Conservation (phyloP, 352 stramenopile species). For the Globisporangium irregulare region DNA sequence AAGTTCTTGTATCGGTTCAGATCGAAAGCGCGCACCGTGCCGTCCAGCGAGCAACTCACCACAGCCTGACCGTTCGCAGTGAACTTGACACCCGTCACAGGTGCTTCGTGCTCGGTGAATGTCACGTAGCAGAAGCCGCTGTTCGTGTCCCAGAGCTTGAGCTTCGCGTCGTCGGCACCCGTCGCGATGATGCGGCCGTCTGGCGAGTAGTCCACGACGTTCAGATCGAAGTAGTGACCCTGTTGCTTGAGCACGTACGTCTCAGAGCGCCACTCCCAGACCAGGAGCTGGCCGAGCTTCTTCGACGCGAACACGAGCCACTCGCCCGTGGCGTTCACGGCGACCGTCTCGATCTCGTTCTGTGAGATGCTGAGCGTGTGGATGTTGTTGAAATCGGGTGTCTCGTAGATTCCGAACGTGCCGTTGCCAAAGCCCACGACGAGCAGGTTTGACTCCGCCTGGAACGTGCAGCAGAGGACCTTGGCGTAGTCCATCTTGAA, state of each 20-base stretch:
- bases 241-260: constrained; percentile 99
- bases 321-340: constrained; percentile 95
- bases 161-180: constrained; percentile 97
- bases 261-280: constrained; percentile 99
- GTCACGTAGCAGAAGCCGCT: constrained; percentile 99
- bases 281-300: constrained; percentile 97
- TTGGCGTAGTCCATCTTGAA: constrained; percentile 91
- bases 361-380: constrained; percentile 94
- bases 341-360: constrained; percentile 89
- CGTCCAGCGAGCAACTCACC: constrained; percentile 96
- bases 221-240: constrained; percentile 98
- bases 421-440: constrained; percentile 96
- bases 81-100: constrained; percentile 96
- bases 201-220: constrained; percentile 95
- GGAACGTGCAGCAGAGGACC: constrained; percentile 89
- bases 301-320: constrained; percentile 98
- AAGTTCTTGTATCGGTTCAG: constrained; percentile 99
- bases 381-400: constrained; percentile 95
- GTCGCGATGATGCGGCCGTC: constrained; percentile 96
- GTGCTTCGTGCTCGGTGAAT: constrained; percentile 96
- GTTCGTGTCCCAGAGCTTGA: constrained; percentile 98
- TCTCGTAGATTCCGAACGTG: constrained; percentile 98
- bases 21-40: constrained; percentile 98
- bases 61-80: constrained; percentile 90
- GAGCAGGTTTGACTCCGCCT: constrained; percentile 84